A percentile compares a stretch with the other conserved stretches of the same genome.
These are phyloP conservation scores for Cruciata laevipes DNA, from an alignment of 257 asterid genomes.

Conservation along the genomic window DNA sequence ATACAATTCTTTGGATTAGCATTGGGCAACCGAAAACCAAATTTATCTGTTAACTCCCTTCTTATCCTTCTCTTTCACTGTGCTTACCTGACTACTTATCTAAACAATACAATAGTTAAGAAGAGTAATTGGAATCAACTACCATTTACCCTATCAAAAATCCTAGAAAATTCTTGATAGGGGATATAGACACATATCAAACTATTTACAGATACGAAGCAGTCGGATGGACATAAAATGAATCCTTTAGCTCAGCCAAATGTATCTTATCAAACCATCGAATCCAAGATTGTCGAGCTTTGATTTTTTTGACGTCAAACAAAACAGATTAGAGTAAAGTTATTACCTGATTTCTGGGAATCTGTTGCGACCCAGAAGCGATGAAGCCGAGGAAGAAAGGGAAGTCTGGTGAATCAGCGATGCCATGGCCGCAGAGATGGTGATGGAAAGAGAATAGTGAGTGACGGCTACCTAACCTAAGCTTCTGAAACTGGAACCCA, in stretches of 20 bases:
- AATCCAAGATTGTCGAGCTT: background rate
- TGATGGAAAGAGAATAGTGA: too few species aligned
- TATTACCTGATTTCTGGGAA: conserved; percentile 36
- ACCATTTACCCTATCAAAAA: background rate
- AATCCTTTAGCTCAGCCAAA: too few species aligned
- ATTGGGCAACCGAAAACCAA: background rate
- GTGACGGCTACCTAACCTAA: too few species aligned
- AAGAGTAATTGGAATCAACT: background rate
- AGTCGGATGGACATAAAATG: too few species aligned
- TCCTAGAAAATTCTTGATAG: background rate
- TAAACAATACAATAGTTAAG: background rate
- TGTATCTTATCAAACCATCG: background rate
- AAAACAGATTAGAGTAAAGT: background rate
- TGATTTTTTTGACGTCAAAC: background rate
- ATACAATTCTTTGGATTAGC: background rate
- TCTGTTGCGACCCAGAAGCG: conserved; percentile 43
- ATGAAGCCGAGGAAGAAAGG: conserved; percentile 55
- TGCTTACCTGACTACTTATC: background rate
- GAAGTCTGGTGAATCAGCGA: conserved; percentile 17
- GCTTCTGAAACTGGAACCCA: too few species aligned
- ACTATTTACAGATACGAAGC: too few species aligned
- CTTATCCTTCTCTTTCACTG: background rate
- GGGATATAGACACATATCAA: too few species aligned
- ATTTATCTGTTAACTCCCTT: background rate
- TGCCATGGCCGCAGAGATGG: conserved; percentile 18